A percentile compares a stretch with the other conserved stretches of the same genome.
Conservation (phyloP, 441 rosid genomes). For the Jatropha multifida region DNA sequence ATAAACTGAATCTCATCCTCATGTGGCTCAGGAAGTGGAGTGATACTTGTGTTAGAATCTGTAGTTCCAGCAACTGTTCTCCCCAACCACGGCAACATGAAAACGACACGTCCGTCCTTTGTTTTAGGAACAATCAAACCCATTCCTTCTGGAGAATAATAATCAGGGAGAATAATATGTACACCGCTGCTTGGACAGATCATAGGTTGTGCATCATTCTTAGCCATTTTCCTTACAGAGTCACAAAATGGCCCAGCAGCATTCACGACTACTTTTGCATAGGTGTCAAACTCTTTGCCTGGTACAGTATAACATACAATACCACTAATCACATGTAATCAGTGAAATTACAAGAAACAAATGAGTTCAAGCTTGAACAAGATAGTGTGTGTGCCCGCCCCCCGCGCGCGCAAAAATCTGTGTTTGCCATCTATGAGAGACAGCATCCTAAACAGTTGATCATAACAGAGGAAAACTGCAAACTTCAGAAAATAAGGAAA, state of each 20-base stretch:
- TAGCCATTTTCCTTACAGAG: constrained; percentile 76
- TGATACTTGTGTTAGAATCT: constrained; percentile 82
- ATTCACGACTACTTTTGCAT: constrained; percentile 88
- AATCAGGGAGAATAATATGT: constrained; percentile 89
- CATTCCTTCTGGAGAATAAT: constrained; percentile 98
- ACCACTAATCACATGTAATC: constrained; percentile 9
- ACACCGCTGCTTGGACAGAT: constrained; percentile 98
- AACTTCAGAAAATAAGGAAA: constrained; percentile 7
- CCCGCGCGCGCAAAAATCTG: background rate
- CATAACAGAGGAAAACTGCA: background rate
- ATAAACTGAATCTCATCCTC: constrained; percentile 97
- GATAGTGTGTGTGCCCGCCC: background rate
- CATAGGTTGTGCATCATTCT: constrained; percentile 61
- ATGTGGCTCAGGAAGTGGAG: constrained; percentile 88
- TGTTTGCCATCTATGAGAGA: background rate
- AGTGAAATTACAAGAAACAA: constrained; percentile 7
- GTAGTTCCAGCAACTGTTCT: constrained; percentile 97
- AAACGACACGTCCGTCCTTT: constrained; percentile 94
- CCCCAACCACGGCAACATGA: constrained; percentile 98
- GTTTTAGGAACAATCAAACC: constrained; percentile 99
- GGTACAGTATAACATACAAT: constrained; percentile 19
- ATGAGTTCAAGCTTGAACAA: background rate
- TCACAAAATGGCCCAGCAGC: constrained; percentile 98
- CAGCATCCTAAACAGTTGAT: background rate
- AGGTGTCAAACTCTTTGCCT: constrained; percentile 82